Base-by-base conservation (phyloP, 2,329 filamentous ascomycete genomes). In the Aspergillus carbonarius region DNA sequence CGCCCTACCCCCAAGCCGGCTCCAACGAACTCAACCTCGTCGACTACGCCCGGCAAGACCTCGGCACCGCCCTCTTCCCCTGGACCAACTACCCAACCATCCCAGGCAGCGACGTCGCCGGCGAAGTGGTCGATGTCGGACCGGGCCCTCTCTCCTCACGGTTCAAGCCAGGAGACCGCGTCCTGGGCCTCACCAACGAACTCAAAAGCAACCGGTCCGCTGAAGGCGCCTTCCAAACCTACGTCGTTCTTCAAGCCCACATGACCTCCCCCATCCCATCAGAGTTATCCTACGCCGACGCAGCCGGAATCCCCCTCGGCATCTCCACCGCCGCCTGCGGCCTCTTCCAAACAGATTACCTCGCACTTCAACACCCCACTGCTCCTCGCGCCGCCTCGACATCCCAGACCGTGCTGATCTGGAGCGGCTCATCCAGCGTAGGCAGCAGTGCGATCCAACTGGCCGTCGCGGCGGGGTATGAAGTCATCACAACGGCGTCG, bases 381-480 rank as follows among this genome's bases (percentile, higher is more conserved):
- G 27, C 37, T 12, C 53, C 56, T 15, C 40, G 20, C 10, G 34
- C 37, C 4, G 7, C 27, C 4, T 39, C 50, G 6, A 54, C 35
- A 1, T 46, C 54, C 4, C 18, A 58, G 27, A 57, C 42, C 12
- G 23, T 61, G 2, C 35, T 63, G 4, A 57, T 61, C 54, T 60
- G 58, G 55, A 55, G 58, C 30, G 60, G 60, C n/a, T 54, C 60
- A 7, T 57, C 55, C 6, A 74, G 72, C 15, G 79, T 81, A 0
- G 81, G 82, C 1, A 74, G 74, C 40, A 77, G 75, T 44, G 78
- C 77, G 0, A 76, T 82, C 10, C 82, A 83, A 59, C 70, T 83
- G 0, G 75, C 76, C 4, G 49, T 44, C 3, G 59, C 61, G 1
- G 63, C 64, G 0, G 64, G 64, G 0, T 63, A 54, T 17, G 58